A percentile compares a stretch with the other conserved stretches of the same genome.
These are phyloP conservation scores for Terfezia boudieri DNA, from an alignment of 495 filamentous ascomycete species.

Conservation along the genomic window DNA sequence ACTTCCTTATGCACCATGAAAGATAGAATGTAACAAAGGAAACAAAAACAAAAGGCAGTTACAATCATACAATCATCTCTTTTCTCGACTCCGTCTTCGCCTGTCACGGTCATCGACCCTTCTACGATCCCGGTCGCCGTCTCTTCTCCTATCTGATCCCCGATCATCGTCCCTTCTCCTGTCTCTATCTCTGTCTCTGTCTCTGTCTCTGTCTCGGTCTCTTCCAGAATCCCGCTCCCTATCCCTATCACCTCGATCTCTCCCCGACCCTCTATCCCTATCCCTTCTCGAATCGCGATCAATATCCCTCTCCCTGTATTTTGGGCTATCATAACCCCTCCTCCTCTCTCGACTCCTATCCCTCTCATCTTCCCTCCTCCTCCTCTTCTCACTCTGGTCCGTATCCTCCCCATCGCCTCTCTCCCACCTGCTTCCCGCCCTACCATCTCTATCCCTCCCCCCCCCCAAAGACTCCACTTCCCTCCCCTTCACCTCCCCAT, in stretches of 20 bases:
- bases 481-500: conserved; percentile 4
- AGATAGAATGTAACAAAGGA: too few species aligned
- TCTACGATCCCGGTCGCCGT: conserved; percentile 7
- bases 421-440: conserved; percentile 24
- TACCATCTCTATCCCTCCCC: conserved; percentile 17
- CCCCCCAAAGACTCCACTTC: conserved; percentile 8
- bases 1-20: too few species aligned
- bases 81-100: too few species aligned
- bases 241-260: conserved; percentile 14
- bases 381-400: conserved; percentile 8
- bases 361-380: conserved; percentile 11
- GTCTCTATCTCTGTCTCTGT: conserved; percentile 17
- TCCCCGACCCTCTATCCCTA: conserved; percentile 19
- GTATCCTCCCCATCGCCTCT: conserved; percentile 20
- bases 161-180: conserved; percentile 1
- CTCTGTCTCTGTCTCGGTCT: conserved; percentile 19
- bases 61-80: too few species aligned
- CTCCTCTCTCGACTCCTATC: conserved; percentile 8
- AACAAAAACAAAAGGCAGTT: too few species aligned
- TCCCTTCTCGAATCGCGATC: conserved; percentile 22
- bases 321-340: conserved; percentile 7
- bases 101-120: conserved; percentile 6
- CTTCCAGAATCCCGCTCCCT: conserved; percentile 10
- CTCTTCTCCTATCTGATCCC: neutral
- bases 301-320: conserved; percentile 22